Evolutionary conservation across 2,329 filamentous ascomycete species (phyloP).

Genomic region (Xylaria sp.): DNA sequence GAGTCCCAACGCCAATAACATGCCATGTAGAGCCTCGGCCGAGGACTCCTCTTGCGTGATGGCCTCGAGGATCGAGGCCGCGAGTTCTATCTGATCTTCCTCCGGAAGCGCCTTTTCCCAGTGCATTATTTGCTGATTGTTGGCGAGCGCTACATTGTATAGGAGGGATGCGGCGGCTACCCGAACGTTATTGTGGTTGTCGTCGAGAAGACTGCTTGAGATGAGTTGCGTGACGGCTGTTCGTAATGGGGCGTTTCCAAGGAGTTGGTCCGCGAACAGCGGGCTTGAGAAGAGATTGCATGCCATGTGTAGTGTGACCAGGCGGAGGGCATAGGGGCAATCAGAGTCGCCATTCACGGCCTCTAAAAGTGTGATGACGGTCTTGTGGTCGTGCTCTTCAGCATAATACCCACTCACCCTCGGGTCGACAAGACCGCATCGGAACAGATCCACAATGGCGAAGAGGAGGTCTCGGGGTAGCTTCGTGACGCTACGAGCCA

Average conservation of each 20-base stretch:
- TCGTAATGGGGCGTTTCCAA: constrained; percentile 48
- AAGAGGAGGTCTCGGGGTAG: constrained; percentile 66
- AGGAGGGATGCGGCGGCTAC: constrained; percentile 77
- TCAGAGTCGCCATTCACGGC: constrained; percentile 50
- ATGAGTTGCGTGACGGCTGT: constrained; percentile 61
- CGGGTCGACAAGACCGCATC: constrained; percentile 69
- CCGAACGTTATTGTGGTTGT: constrained; percentile 65
- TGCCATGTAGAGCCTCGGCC: constrained; percentile 67
- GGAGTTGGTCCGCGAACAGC: constrained; percentile 62
- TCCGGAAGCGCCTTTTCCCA: constrained; percentile 58
- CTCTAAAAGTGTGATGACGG: constrained; percentile 56
- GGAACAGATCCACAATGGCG: constrained; percentile 76
- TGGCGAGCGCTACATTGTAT: constrained; percentile 72
- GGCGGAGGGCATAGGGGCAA: constrained; percentile 74
- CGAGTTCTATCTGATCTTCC: constrained; percentile 71
- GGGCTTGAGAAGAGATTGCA: constrained; percentile 80
- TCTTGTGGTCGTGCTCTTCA: constrained; percentile 63
- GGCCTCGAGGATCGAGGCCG: constrained; percentile 74
- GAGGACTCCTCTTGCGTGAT: constrained; percentile 55
- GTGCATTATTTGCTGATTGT: constrained; percentile 59
- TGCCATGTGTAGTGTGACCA: constrained; percentile 75
- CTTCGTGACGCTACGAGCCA: constrained; percentile 49
- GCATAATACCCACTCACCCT: constrained; percentile 78
- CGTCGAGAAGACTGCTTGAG: constrained; percentile 73
- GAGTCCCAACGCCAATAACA: constrained; percentile 70